Conservation (phyloP, 192 early-diverging fungal genomes). For the Paraglomus occultum region DNA sequence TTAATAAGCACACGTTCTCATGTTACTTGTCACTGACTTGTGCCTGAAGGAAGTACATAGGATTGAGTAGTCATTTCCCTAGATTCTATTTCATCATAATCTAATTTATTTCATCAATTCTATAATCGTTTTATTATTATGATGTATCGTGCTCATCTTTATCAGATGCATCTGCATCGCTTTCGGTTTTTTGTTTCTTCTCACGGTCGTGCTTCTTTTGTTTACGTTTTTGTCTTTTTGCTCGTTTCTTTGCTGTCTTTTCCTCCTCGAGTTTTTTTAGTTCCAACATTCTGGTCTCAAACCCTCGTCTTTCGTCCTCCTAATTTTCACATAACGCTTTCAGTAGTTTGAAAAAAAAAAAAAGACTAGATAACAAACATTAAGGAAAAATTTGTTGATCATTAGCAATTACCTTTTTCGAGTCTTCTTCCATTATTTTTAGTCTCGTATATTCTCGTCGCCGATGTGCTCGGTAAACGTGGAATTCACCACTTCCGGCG, state of each 20-base stretch:
- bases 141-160: conserved; percentile 11
- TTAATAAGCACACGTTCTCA: neutral
- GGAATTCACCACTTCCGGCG: conserved; percentile 95
- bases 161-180: conserved; percentile 28
- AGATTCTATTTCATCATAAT: neutral
- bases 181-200: conserved; percentile 39
- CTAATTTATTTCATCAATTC: neutral
- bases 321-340: conserved; percentile 25
- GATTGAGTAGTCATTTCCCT: no score
- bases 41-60: no score
- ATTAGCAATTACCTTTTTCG: conserved; percentile 56
- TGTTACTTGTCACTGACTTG: conserved; percentile 18
- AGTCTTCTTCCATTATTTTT: conserved; percentile 73
- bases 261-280: conserved; percentile 70
- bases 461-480: conserved; percentile 85
- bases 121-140: conserved; percentile 20
- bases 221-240: conserved; percentile 80
- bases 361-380: neutral
- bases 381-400: neutral
- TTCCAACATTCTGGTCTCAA: conserved; percentile 54
- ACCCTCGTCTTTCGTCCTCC: conserved; percentile 60
- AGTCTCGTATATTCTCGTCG: conserved; percentile 83
- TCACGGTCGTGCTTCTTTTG: conserved; percentile 47
- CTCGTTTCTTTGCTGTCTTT: conserved; percentile 84
- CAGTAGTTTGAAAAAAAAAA: neutral